Evolutionary conservation across 441 rosid species (phyloP), one percentile per base, ranked within the genome.

Genomic region (Manihot esculenta): DNA sequence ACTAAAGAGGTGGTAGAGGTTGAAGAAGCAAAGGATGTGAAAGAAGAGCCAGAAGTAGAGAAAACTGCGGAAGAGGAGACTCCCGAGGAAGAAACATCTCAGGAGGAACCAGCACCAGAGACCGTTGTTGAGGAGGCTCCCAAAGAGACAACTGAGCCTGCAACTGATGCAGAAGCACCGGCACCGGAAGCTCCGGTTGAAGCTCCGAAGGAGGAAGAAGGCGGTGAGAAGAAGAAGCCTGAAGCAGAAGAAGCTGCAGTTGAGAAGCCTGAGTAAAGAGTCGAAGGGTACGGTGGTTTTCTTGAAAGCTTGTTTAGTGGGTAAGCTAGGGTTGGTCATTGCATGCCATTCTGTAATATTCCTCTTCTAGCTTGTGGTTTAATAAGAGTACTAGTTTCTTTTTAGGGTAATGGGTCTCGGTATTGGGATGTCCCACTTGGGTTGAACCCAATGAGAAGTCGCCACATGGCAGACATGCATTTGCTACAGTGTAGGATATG

Each of bases 191-290:
- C 64, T 3, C 54, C 41, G 38, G 74, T 54, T 7, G 81, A 79
- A 68, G 81, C 68, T 14, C 73, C 82, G 42, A 72, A 78, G 51
- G 80, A 62, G 15, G 73, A 79, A 72, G 86, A 72, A 53, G 68
- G 66, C 55, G 71, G 71, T 63, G 65, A 73, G 68, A 70, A 62
- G 24, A 65, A 74, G n/a, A 35, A 30, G 33, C 4, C 33, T 1
- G 72, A 15, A 10, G 82, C 62, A 67, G 41, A 48, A 30, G 83
- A 66, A 67, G 76, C 66, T n/a, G 41, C 70, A 27, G 71, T 66
- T 17, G 80, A 77, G 75, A 76, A 75, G 61, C 53, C 82, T 0
- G 82, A 74, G 79, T 78, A 57, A 80, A 6, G 47, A 63, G n/a
- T 15, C 10, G 1, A 38, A 18, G 55, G n/a, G n/a, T n/a, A 13